Evolutionary conservation across 2,329 filamentous ascomycete genomes (phyloP), one percentile per base, ranked within the genome.

Genomic region (Dactylellina sp.): DNA sequence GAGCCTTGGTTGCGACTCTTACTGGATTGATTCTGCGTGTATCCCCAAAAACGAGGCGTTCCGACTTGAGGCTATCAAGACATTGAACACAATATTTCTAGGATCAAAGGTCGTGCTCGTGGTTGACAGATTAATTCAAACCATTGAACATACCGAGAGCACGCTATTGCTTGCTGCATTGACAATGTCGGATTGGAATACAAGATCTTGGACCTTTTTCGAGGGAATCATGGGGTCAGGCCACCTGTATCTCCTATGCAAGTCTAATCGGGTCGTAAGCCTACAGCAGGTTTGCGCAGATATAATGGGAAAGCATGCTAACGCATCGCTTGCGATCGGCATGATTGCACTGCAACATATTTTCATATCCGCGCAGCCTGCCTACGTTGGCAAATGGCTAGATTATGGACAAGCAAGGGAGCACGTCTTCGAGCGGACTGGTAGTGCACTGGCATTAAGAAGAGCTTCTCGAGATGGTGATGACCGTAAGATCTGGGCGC

Each of bases 21-120:
- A 80, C 44, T 80, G 79, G 79, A 79, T 79, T 63, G 79, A 80
- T 62, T 76, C 78, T 0, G 53, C 78, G 28, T 80, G 79, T 53
- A 79, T 80, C n/a, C 78, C 79, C 1, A 68, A 65, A 0, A 76
- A 78, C 18, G 16, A 76, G 11, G 32, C 63, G 1, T 77, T 79
- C 1, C 71, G 79, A 14, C 16, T 40, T 42, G 79, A 80, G 50
- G 76, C 76, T 2, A 78, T 80, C 5, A 64, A 18, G 5, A 75
- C 77, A 14, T 79, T 79, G 32, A 79, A 77, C 39, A 11, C 32
- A 2, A 76, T 78, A 18, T 80, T 80, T 52, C 12, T 50, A 1
- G 52, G 49, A 12, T 77, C 76, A 53, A 72, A 75, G 28, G 44
- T 75, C 2, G 76, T 75, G 1, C 53, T 80, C 2, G 61, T 79